Percentiles rank a stretch among this genome's conserved stretches.
These are phyloP conservation scores for Pistacia vera DNA, from an alignment of 345 rosid species.

Conservation along the genomic window DNA sequence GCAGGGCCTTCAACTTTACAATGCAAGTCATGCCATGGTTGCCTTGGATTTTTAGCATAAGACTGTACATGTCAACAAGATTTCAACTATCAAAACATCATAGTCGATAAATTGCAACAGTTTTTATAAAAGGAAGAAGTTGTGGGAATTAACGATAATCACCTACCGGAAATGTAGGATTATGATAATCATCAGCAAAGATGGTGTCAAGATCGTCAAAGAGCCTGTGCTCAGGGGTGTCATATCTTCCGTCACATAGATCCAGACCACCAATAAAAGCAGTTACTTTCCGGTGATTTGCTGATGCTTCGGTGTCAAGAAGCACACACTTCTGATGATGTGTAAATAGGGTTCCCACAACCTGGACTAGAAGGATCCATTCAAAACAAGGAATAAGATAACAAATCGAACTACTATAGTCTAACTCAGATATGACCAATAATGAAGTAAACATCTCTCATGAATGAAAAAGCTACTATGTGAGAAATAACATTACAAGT, in stretches of 20 bases:
- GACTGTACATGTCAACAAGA: constrained; percentile 33
- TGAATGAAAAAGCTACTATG: constrained; percentile 2
- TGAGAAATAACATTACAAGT: background rate
- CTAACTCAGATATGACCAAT: background rate
- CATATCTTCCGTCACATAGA: constrained; percentile 77
- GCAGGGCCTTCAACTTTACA: constrained; percentile 81
- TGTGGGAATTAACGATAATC: background rate
- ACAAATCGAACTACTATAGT: constrained; percentile 13
- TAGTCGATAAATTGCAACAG: background rate
- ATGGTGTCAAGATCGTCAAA: constrained; percentile 50
- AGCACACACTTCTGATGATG: constrained; percentile 79
- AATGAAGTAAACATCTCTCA: background rate
- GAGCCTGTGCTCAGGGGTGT: constrained; percentile 75
- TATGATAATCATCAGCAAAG: constrained; percentile 58
- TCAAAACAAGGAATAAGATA: constrained; percentile 14
- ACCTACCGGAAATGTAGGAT: constrained; percentile 67
- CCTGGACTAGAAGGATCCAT: constrained; percentile 55
- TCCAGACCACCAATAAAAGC: constrained; percentile 75
- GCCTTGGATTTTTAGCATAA: constrained; percentile 53
- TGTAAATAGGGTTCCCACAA: constrained; percentile 73
- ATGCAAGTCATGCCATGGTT: constrained; percentile 85
- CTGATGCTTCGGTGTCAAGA: constrained; percentile 60
- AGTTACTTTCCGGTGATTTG: constrained; percentile 59
- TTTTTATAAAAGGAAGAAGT: background rate
- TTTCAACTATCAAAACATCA: constrained; percentile 10